Evolutionary conservation across 2,329 filamentous ascomycete genomes (phyloP), one percentile per base, ranked within the genome.

Genomic region (Microcyclospora tardicrescens): DNA sequence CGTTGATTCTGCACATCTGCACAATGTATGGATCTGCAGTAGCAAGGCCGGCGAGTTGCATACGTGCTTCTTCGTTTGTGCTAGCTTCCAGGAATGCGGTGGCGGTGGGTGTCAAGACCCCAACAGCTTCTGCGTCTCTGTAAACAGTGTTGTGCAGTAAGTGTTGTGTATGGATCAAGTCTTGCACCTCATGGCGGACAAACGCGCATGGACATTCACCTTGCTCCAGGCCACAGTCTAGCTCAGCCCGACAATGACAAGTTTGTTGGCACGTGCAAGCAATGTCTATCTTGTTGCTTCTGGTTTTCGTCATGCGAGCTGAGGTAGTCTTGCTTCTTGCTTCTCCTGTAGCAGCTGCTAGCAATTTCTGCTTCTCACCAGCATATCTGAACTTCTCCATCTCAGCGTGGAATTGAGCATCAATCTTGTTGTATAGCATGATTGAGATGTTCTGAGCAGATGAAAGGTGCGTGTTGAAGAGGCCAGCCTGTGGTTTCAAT

Each of bases 401-500:
- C 14, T 32, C 30, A 10, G 14, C 30, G 10, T 29, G 9, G 16
- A 11, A 34, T 8, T 30, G 28, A 16, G 33, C 28, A 13, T 29
- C 34, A 10, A 43, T 39, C n/a, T 11, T 35, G 30, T 34, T 36
- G 8, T 24, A 24, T 24, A 24, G 19, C 19, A 24, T 24, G 8
- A 36, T 6, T 9, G 10, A 4, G 19, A 24, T 24, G 19, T 24
- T 24, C 19, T 24, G 5, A 24, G 19, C 4, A 24, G 19, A 24
- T 24, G 19, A 24, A 24, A 24, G 19, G 19, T 24, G 19, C n/a
- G 38, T 32, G 31, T 45, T 38, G 28, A 38, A 24, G n/a, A 45
- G 28, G 19, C 43, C 43, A 12, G 34, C 35, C 11, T n/a, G 36
- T 27, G 6, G 24, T n/a, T 10, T 30, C 13, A 14, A 32, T 15